Conservation (phyloP, 331 rosid species). For the Dryas integrifolia region DNA sequence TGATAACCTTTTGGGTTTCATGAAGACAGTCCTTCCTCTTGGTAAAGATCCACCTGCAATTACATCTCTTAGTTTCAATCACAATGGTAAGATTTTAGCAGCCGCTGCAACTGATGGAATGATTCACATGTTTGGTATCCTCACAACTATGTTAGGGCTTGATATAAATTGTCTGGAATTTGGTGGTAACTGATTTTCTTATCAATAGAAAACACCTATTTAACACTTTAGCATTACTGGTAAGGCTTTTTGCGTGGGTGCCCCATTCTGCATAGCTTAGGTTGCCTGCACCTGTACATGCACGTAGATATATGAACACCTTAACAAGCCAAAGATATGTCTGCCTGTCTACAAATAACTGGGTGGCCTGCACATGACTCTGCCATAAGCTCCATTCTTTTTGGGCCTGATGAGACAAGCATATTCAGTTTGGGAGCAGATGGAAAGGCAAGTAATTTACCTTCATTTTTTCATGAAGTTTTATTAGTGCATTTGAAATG, state of each 20-base stretch:
- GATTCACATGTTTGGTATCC: slow-evolving; percentile 99
- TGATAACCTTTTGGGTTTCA: slow-evolving; percentile 52
- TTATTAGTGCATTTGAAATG: slow-evolving; percentile 1
- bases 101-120: slow-evolving; percentile 93
- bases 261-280: neutral
- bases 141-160: slow-evolving; percentile 11
- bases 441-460: slow-evolving; percentile 62
- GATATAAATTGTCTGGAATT: neutral
- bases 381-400: slow-evolving; percentile 82
- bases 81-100: slow-evolving; percentile 92
- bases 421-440: slow-evolving; percentile 89
- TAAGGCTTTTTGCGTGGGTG: neutral
- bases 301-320: slow-evolving; percentile 25
- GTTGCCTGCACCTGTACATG: neutral
- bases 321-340: slow-evolving; percentile 80
- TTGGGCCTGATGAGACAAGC: slow-evolving; percentile 98
- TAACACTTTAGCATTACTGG: neutral
- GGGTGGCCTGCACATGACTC: slow-evolving; percentile 99
- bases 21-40: slow-evolving; percentile 97
- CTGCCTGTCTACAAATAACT: slow-evolving; percentile 90
- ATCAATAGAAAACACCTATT: neutral
- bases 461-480: slow-evolving; percentile 12
- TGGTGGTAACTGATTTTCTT: neutral
- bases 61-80: slow-evolving; percentile 90
- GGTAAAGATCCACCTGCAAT: slow-evolving; percentile 98